Evolutionary conservation across 2,329 filamentous ascomycete genomes (phyloP).

Genomic region (Monilinia fructicola): DNA sequence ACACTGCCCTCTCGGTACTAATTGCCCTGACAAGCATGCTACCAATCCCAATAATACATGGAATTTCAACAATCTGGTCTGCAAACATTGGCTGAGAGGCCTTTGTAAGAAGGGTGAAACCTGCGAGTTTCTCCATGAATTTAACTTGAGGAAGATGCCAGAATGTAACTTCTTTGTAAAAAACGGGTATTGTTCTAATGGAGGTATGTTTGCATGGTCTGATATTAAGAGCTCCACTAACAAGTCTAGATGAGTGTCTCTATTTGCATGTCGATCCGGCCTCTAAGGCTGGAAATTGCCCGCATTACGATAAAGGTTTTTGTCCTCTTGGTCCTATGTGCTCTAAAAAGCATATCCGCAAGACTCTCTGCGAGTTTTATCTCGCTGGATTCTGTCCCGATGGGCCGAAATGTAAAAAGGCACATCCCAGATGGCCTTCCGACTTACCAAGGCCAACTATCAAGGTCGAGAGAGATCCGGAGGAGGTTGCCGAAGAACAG

Average conservation of each 20-base stretch:
- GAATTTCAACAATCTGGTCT: conserved; percentile 80
- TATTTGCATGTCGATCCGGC: conserved; percentile 88
- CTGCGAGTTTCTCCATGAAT: conserved; percentile 98
- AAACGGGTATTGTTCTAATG: conserved; percentile 93
- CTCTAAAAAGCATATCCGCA: conserved; percentile 83
- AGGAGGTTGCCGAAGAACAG: conserved; percentile 59
- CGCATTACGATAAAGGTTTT: conserved; percentile 92
- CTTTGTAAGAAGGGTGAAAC: conserved; percentile 96
- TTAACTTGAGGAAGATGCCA: conserved; percentile 96
- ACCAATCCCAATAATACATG: conserved; percentile 42
- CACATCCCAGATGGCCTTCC: conserved; percentile 76
- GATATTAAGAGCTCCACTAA: conserved; percentile 21
- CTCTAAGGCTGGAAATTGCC: conserved; percentile 75
- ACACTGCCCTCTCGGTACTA: conserved; percentile 80
- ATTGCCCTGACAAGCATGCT: conserved; percentile 80
- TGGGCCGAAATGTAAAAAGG: conserved; percentile 70
- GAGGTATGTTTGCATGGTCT: conserved; percentile 43
- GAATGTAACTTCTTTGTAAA: conserved; percentile 96
- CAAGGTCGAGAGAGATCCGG: conserved; percentile 60
- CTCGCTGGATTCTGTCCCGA: conserved; percentile 94
- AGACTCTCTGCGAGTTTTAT: conserved; percentile 79
- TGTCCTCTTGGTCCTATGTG: conserved; percentile 87
- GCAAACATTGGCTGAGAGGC: conserved; percentile 97
- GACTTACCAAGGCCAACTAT: conserved; percentile 73
- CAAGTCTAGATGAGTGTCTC: conserved; percentile 73